A percentile compares a stretch with the other conserved stretches of the same genome.
These are phyloP conservation scores for Discostella stelligera DNA, from an alignment of 352 stramenopile species.

Conservation along the genomic window DNA sequence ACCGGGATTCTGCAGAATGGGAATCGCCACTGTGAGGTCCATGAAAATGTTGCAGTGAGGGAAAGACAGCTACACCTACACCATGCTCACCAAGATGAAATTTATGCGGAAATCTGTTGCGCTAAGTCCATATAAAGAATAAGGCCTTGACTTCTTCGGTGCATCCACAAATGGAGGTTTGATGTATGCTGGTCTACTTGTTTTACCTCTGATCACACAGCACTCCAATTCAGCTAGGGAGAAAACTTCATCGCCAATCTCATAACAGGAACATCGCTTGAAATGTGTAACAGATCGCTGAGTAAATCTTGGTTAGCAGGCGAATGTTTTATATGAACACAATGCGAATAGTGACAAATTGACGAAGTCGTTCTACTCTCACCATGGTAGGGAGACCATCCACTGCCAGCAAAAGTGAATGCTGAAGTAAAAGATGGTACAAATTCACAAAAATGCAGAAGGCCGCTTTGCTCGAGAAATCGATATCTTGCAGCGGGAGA, in stretches of 20 bases:
- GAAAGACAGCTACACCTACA: constrained; percentile 1
- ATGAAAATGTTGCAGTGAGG: background rate
- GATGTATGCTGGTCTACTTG: constrained; percentile 48
- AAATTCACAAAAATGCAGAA: constrained; percentile 86
- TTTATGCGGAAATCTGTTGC: constrained; percentile 65
- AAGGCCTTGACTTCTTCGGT: constrained; percentile 66
- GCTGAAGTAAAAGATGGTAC: constrained; percentile 85
- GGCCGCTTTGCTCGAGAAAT: constrained; percentile 66
- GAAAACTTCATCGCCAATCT: constrained; percentile 84
- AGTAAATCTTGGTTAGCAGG: background rate
- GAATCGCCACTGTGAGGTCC: constrained; percentile 4
- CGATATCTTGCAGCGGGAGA: constrained; percentile 75
- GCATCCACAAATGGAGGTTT: constrained; percentile 68
- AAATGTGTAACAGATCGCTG: constrained; percentile 50
- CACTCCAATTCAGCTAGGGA: constrained; percentile 83
- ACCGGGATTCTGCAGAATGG: constrained; percentile 56
- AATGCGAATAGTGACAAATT: background rate
- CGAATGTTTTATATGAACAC: background rate
- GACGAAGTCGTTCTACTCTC: constrained; percentile 8
- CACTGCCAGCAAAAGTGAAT: constrained; percentile 81
- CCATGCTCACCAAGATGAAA: constrained; percentile 66
- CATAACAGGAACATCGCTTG: constrained; percentile 70
- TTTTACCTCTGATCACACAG: constrained; percentile 78
- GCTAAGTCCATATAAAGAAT: constrained; percentile 67
- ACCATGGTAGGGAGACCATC: constrained; percentile 76